These are phyloP conservation scores for Aspergillus olivimuriae DNA, from an alignment of 495 filamentous ascomycete species.

Conservation along the genomic window DNA sequence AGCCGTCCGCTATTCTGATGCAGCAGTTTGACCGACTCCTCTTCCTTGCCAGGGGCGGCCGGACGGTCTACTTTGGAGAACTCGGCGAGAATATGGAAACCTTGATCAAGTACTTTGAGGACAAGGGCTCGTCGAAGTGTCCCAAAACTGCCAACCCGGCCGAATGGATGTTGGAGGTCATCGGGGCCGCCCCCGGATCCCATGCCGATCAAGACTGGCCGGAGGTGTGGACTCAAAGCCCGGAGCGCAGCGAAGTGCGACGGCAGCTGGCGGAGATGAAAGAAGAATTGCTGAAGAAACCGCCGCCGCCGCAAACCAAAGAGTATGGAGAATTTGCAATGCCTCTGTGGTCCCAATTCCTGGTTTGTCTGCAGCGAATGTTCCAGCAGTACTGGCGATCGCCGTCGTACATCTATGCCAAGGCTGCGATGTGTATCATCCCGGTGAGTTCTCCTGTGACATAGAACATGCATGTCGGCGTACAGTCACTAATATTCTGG, in stretches of 20 bases:
- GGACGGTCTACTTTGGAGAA: slow-evolving; percentile 79
- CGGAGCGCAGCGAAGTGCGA: slow-evolving; percentile 59
- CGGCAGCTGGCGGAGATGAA: slow-evolving; percentile 63
- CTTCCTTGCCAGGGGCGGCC: slow-evolving; percentile 72
- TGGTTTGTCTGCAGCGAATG: slow-evolving; percentile 49
- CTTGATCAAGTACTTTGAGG: slow-evolving; percentile 71
- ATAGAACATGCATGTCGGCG: not conserved
- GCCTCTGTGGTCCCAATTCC: slow-evolving; percentile 43
- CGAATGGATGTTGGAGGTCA: slow-evolving; percentile 91
- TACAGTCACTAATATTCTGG: slow-evolving; percentile 25
- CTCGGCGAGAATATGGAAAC: slow-evolving; percentile 67
- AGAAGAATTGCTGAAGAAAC: slow-evolving; percentile 33
- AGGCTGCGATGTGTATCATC: slow-evolving; percentile 46
- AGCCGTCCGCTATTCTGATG: slow-evolving; percentile 85
- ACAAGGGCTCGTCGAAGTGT: slow-evolving; percentile 64
- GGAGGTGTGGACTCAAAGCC: slow-evolving; percentile 64
- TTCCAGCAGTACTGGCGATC: slow-evolving; percentile 91
- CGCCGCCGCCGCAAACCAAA: slow-evolving; percentile 30
- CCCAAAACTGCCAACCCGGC: slow-evolving; percentile 71
- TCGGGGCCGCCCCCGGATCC: slow-evolving; percentile 78
- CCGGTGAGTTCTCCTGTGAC: slow-evolving; percentile 18
- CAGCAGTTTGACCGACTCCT: slow-evolving; percentile 83
- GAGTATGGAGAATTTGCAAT: slow-evolving; percentile 45
- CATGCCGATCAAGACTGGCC: slow-evolving; percentile 72
- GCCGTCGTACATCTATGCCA: slow-evolving; percentile 79